Percentiles rank a stretch among this genome's conserved stretches.
phyloP scores from a whole-genome alignment of 2,329 filamentous ascomycete species.

The Diplodia corticola region DNA sequence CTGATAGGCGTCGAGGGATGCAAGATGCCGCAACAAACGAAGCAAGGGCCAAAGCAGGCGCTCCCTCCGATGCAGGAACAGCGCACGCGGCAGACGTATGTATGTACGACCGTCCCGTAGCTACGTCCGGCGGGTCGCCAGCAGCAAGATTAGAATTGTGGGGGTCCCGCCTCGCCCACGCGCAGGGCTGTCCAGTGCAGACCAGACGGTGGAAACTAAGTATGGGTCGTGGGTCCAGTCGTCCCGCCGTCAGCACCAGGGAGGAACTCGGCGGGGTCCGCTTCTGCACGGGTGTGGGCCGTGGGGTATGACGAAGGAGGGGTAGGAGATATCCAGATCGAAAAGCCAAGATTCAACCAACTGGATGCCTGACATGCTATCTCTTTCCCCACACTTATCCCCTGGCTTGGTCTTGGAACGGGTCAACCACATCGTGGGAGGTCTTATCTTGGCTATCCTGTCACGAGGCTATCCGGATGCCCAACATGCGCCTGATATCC shows the following conservation, averaged over 20 bases:
- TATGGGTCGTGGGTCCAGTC: constrained; percentile 1
- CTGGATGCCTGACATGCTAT: constrained; percentile 11
- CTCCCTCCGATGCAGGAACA: constrained; percentile 1
- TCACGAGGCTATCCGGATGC: not conserved
- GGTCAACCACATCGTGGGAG: not conserved
- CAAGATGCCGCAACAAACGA: constrained; percentile 11
- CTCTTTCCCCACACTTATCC: not conserved
- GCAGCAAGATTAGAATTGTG: not conserved
- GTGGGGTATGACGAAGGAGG: constrained; percentile 15
- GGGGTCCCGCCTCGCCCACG: not conserved
- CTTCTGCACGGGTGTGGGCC: not conserved
- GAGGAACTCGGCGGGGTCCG: not conserved
- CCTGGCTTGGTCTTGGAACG: not conserved
- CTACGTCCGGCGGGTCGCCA: not conserved
- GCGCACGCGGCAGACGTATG: not conserved
- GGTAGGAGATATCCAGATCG: not conserved
- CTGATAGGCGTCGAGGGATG: constrained; percentile 27
- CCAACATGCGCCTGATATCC: not conserved
- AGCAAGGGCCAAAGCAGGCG: not conserved
- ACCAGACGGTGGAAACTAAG: not conserved
- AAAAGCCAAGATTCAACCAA: not conserved
- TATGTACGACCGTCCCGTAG: not conserved
- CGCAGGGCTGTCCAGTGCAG: constrained; percentile 11
- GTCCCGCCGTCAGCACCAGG: not conserved
- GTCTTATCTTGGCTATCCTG: not conserved